These are phyloP conservation scores for Aspergillus puulaauensis DNA, from an alignment of 2,329 filamentous ascomycete genomes.

Conservation along the genomic window DNA sequence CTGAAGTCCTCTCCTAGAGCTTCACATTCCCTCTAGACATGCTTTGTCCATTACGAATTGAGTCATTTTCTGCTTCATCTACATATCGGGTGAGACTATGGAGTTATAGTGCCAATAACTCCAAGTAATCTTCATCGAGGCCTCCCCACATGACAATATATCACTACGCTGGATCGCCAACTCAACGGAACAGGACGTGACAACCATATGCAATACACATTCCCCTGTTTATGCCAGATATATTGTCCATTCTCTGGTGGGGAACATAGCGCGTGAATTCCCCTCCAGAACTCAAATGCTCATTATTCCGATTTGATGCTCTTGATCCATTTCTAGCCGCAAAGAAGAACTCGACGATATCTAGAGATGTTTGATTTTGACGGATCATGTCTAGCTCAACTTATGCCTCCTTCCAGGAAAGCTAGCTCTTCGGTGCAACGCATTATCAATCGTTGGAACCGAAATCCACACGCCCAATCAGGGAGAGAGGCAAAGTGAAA, in stretches of 20 bases:
- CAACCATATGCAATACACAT: neutral
- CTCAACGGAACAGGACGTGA: neutral
- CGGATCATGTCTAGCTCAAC: neutral
- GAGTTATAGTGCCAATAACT: neutral
- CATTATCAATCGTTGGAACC: neutral
- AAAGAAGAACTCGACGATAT: neutral
- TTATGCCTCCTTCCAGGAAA: neutral
- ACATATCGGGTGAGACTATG: constrained; percentile 4
- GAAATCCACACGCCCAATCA: neutral
- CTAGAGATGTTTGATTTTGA: neutral
- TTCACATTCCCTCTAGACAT: neutral
- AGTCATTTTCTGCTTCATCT: neutral
- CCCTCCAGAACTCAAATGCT: neutral
- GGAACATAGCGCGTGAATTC: neutral
- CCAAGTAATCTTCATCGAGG: neutral
- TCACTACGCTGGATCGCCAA: neutral
- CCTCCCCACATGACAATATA: neutral
- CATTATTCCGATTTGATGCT: neutral
- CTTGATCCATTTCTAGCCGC: neutral
- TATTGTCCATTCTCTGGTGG: neutral
- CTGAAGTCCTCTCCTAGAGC: neutral
- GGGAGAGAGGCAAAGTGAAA: neutral
- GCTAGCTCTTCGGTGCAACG: neutral
- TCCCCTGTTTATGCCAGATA: neutral
- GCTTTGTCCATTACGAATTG: neutral